Conservation (phyloP, 2,329 filamentous ascomycete species). For the Dothideomycetidae sp. region DNA sequence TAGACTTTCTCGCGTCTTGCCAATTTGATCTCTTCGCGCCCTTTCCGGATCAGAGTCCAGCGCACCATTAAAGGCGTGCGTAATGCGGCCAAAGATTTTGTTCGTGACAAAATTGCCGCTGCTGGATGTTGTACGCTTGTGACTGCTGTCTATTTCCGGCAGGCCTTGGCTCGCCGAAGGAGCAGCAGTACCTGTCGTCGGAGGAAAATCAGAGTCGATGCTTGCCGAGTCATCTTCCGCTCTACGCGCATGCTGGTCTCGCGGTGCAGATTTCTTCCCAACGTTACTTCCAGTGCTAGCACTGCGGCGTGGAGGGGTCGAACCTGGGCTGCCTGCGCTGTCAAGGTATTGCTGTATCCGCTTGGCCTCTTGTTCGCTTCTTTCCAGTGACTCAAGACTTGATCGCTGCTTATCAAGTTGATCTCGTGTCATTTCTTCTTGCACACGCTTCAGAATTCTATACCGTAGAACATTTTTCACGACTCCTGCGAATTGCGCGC, state of each 20-base stretch:
- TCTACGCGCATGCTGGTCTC: slow-evolving; percentile 24
- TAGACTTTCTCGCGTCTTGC: slow-evolving; percentile 84
- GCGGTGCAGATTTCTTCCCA: slow-evolving; percentile 26
- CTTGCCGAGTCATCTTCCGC: slow-evolving; percentile 14
- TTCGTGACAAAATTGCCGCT: slow-evolving; percentile 61
- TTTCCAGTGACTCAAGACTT: slow-evolving; percentile 76
- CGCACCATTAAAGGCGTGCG: slow-evolving; percentile 89
- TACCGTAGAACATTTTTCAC: slow-evolving; percentile 82
- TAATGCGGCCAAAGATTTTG: slow-evolving; percentile 86
- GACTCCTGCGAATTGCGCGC: slow-evolving; percentile 90
- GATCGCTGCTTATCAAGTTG: slow-evolving; percentile 77
- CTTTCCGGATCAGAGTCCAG: slow-evolving; percentile 92
- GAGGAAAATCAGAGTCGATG: slow-evolving; percentile 87
- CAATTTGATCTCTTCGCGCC: slow-evolving; percentile 81
- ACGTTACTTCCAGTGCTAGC: slow-evolving; percentile 25
- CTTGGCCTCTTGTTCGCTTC: slow-evolving; percentile 81
- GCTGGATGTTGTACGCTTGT: slow-evolving; percentile 72
- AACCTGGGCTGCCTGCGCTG: slow-evolving; percentile 43
- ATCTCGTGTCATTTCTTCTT: slow-evolving; percentile 93
- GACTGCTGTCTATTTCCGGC: slow-evolving; percentile 36
- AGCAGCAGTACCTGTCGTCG: slow-evolving; percentile 49
- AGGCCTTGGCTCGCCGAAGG: slow-evolving; percentile 63
- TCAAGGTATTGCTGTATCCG: slow-evolving; percentile 87
- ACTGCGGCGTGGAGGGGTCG: slow-evolving; percentile 51
- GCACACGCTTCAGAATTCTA: slow-evolving; percentile 80